Evolutionary conservation across 768 basidiomycete genomes (phyloP).

Genomic region (Mycena galericulata): DNA sequence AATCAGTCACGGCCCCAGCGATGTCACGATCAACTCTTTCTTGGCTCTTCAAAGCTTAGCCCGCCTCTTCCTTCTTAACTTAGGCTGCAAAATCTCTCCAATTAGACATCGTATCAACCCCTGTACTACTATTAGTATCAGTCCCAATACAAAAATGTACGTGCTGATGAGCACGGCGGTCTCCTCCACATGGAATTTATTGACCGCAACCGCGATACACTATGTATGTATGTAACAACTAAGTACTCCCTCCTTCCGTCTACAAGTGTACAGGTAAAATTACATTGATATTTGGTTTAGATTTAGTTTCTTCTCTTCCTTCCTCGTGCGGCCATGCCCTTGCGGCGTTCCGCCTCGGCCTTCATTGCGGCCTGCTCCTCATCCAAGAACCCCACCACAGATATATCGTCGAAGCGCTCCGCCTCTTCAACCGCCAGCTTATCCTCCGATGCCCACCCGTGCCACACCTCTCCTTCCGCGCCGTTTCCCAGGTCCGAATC

Average conservation of each 20-base stretch:
- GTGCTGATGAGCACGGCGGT: no score
- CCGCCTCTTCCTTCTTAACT: no score
- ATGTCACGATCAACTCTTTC: no score
- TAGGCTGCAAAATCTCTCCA: no score
- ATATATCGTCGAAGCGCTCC: conserved; percentile 63
- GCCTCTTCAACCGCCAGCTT: conserved; percentile 61
- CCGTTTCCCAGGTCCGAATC: conserved; percentile 31
- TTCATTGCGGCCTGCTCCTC: conserved; percentile 47
- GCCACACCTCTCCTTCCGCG: conserved; percentile 49
- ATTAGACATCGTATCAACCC: no score
- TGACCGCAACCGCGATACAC: no score
- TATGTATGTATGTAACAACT: no score
- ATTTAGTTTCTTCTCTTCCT: conserved; percentile 30
- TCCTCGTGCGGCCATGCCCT: background rate
- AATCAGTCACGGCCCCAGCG: no score
- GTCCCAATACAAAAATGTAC: no score
- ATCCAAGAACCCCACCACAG: conserved; percentile 54
- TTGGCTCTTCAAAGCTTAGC: no score
- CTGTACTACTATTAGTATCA: no score
- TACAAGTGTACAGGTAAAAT: conserved; percentile 23
- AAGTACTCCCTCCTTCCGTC: background rate
- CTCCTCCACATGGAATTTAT: no score
- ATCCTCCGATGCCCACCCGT: conserved; percentile 62
- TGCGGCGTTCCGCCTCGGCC: conserved; percentile 27
- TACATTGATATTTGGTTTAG: conserved; percentile 25